Conservation (phyloP, 768 basidiomycete genomes). For the Asterophora lycoperdoides region DNA sequence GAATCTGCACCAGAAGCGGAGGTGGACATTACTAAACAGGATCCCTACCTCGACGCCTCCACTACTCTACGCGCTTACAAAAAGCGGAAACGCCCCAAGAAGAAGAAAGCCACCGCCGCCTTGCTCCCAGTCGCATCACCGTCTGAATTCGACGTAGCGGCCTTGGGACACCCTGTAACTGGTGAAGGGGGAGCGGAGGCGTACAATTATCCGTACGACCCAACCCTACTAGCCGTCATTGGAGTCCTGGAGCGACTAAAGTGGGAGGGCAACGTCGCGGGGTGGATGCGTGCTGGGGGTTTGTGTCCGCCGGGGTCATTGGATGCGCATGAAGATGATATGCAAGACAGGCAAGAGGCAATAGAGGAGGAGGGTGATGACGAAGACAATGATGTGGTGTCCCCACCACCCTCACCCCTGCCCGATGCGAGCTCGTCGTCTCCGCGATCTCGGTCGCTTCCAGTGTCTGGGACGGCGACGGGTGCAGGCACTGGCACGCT, state of each 20-base stretch:
- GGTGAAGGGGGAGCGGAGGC: constrained; percentile 9
- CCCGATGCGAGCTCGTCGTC: too few relatives aligned
- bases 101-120: neutral
- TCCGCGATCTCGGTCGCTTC: neutral
- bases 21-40: too few relatives aligned
- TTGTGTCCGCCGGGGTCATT: neutral
- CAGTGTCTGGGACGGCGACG: neutral
- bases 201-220: constrained; percentile 36
- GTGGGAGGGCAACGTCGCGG: constrained; percentile 57
- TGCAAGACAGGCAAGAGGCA: too few relatives aligned
- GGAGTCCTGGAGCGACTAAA: constrained; percentile 62
- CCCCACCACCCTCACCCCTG: neutral
- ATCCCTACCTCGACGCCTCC: too few relatives aligned
- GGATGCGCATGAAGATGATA: too few relatives aligned
- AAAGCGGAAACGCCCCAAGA: constrained; percentile 15
- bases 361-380: too few relatives aligned
- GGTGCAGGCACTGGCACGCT: neutral
- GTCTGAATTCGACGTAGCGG: neutral
- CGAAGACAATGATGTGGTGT: too few relatives aligned
- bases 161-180: neutral
- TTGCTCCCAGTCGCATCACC: neutral
- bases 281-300: constrained; percentile 61
- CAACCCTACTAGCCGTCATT: constrained; percentile 58
- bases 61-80: neutral
- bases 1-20: neutral